A percentile compares a stretch with the other conserved stretches of the same genome.
Conservation (phyloP, 352 stramenopile genomes). For the Globisporangium spiculum region DNA sequence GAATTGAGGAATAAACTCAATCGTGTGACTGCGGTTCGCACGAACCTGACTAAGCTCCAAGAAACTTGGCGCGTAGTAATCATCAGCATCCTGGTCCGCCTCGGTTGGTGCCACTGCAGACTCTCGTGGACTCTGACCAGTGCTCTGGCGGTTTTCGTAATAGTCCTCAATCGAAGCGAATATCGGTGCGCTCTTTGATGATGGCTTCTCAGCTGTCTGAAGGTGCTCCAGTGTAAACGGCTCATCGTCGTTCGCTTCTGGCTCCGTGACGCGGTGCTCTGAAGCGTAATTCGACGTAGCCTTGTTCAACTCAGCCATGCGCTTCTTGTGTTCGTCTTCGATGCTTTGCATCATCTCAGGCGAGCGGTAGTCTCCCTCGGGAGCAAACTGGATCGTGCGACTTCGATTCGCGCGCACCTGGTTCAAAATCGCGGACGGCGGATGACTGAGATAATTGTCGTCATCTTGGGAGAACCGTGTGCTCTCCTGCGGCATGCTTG, state of each 20-base stretch:
- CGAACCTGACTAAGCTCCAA: slow-evolving; percentile 18
- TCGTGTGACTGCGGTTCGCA: slow-evolving; percentile 19
- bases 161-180: not conserved
- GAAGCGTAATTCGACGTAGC: slow-evolving; percentile 12
- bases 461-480: slow-evolving; percentile 15
- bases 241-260: slow-evolving; percentile 15
- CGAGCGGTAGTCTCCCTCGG: slow-evolving; percentile 30
- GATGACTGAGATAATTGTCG: slow-evolving; percentile 25
- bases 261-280: slow-evolving; percentile 11
- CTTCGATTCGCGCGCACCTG: slow-evolving; percentile 47
- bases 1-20: slow-evolving; percentile 22
- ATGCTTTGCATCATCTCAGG: slow-evolving; percentile 31
- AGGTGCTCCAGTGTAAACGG: slow-evolving; percentile 20
- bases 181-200: not conserved
- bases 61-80: slow-evolving; percentile 15
- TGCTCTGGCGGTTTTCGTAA: slow-evolving; percentile 6
- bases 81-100: slow-evolving; percentile 6
- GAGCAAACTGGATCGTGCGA: slow-evolving; percentile 35
- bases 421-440: slow-evolving; percentile 39
- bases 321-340: slow-evolving; percentile 42
- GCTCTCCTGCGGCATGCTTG: not conserved
- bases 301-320: slow-evolving; percentile 32
- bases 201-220: not conserved
- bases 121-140: not conserved
- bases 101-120: not conserved